Evolutionary conservation across 495 filamentous ascomycete genomes (phyloP).

Genomic region (Aspergillus homomorphus): DNA sequence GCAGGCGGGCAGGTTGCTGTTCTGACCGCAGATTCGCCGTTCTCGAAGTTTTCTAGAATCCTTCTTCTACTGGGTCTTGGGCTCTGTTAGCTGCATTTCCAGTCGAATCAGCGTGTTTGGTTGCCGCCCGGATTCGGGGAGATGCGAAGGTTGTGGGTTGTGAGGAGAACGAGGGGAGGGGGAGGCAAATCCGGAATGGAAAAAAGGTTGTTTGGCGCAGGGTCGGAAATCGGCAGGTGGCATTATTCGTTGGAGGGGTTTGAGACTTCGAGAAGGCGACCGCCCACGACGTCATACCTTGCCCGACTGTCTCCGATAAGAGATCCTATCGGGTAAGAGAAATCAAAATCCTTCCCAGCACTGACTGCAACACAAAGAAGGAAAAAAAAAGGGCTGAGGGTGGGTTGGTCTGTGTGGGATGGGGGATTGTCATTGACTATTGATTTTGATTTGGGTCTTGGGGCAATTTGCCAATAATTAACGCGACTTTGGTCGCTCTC

Average conservation of each 20-base stretch:
- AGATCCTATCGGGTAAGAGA: neutral
- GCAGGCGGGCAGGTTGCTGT: constrained; percentile 4
- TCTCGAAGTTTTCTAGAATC: constrained; percentile 36
- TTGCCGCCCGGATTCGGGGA: neutral
- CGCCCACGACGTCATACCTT: constrained; percentile 3
- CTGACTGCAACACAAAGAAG: neutral
- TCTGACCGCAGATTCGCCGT: constrained; percentile 18
- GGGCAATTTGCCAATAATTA: constrained; percentile 8
- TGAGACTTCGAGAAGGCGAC: neutral
- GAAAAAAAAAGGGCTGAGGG: neutral
- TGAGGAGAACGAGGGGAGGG: neutral
- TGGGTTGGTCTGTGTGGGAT: neutral
- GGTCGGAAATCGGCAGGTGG: neutral
- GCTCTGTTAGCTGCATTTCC: constrained; percentile 14
- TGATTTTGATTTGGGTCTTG: constrained; percentile 6
- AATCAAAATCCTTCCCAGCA: neutral
- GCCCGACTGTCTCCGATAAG: neutral
- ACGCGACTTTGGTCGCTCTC: constrained; percentile 2
- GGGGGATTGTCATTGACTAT: neutral
- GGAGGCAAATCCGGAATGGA: neutral
- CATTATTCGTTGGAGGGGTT: neutral
- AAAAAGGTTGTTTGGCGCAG: neutral
- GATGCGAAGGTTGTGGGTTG: neutral
- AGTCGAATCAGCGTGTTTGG: neutral
- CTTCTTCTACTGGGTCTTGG: constrained; percentile 21